Base-by-base conservation (phyloP, 2,329 filamentous ascomycete genomes). In the Nemania sp. region DNA sequence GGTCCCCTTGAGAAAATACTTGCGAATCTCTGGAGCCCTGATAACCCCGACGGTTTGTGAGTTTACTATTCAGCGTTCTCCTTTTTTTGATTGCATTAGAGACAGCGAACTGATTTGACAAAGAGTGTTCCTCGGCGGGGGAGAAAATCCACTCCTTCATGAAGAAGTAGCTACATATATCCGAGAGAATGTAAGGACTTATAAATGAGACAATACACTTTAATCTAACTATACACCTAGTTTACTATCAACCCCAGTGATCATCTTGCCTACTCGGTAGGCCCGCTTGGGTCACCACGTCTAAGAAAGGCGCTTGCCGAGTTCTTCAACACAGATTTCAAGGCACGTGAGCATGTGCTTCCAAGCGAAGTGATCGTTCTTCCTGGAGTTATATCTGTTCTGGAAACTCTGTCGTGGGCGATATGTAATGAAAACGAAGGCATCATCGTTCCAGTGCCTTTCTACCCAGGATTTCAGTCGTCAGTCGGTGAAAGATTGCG, bases 241-340 rank as follows among this genome's bases (percentile, higher is more conserved):
- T 19, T 45, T 9, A n/a, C n/a, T 8, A 3, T 22, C 17, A 19
- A 15, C 22, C 20, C 44, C 1, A n/a, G n/a, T 36, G 22, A 28
- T 20, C 44, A 47, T 28, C 20, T 47, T 1, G 19, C 14, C 1
- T 47, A 47, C n/a, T 12, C 20, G 24, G 33, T 39, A 1, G 45
- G 45, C 15, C 45, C 45, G 11, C 34, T 22, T 14, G 45, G 45
- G 2, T 49, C 45, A 6, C 45, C 33, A 17, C 36, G 45, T 31
- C 33, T 49, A 15, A 40, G n/a, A 15, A 22, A 30, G 4, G 45
- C 45, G 1, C 33, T 39, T 6, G 45, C 23, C 2, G 15, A 14
- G 2, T 49, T 30, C 23, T 40, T 49, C 34, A 40, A 39, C n/a
- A 28, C 45, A 2, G 23, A 31, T 1, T 40, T 49, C 15, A 3